These are phyloP conservation scores for Crithidia sp. DNA, from an alignment of 208 protist species.

Conservation along the genomic window DNA sequence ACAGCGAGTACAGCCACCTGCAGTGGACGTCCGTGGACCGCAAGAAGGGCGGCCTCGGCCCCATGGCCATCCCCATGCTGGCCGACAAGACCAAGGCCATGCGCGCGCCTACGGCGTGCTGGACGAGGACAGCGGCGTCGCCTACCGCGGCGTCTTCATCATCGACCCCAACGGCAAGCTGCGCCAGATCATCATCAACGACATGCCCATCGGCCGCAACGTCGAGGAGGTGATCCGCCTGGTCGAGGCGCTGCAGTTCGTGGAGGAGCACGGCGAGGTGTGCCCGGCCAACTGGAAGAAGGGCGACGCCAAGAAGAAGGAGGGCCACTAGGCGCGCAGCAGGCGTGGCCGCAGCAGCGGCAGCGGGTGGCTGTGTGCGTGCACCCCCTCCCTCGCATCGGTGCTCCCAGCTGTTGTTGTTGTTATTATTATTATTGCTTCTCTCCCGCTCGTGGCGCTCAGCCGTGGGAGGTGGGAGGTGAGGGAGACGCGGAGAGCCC, in stretches of 20 bases:
- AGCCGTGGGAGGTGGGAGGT: no score
- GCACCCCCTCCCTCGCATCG: no score
- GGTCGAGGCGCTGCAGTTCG: conserved; percentile 96
- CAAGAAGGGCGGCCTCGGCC: conserved; percentile 97
- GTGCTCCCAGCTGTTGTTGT: no score
- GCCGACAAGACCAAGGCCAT: conserved; percentile 95
- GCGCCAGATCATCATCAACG: conserved; percentile 95
- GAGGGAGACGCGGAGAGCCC: no score
- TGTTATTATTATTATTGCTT: no score
- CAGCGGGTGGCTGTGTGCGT: conserved; percentile 77
- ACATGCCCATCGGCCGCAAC: conserved; percentile 95
- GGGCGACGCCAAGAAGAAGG: no score
- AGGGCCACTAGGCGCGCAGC: no score
- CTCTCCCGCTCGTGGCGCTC: no score
- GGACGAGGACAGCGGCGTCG: conserved; percentile 89
- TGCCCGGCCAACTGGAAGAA: conserved; percentile 96
- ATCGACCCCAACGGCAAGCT: conserved; percentile 88
- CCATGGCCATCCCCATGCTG: conserved; percentile 96
- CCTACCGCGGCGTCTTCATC: conserved; percentile 96
- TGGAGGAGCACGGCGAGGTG: conserved; percentile 95
- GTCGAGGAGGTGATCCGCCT: conserved; percentile 96
- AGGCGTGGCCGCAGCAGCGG: no score
- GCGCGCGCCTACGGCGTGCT: conserved; percentile 93
- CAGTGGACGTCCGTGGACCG: conserved; percentile 95
- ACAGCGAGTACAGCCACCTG: conserved; percentile 96